Percentiles rank a stretch among this genome's conserved stretches.
phyloP scores from a whole-genome alignment of 164 flowering plant species.

The Hamamelis virginiana region DNA sequence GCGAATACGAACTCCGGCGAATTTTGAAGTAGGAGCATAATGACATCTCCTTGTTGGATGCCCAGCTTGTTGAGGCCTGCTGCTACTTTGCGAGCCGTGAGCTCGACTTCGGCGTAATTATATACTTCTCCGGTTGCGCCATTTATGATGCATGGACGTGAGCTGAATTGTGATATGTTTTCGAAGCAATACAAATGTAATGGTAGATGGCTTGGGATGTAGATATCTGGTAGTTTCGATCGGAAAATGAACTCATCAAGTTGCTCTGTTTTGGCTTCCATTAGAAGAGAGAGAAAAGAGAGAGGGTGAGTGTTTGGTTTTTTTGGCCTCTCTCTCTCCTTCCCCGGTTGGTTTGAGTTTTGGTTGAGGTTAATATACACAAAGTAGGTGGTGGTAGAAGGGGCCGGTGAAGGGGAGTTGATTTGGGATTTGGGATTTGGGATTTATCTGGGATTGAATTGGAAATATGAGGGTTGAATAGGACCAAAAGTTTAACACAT shows the following conservation, averaged over 20 bases:
- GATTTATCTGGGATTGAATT: not conserved
- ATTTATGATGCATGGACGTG: conserved; percentile 69
- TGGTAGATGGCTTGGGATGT: conserved; percentile 77
- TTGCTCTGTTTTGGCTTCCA: conserved; percentile 1
- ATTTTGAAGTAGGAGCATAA: conserved; percentile 85
- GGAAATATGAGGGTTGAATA: not conserved
- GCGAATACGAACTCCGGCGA: conserved; percentile 74
- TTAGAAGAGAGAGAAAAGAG: not conserved
- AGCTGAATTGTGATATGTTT: conserved; percentile 42
- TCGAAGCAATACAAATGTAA: conserved; percentile 81
- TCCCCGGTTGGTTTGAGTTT: conserved; percentile 19
- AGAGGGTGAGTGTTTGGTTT: conserved; percentile 20
- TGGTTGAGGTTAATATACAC: conserved; percentile 19
- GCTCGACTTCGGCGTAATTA: conserved; percentile 68
- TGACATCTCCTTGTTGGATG: conserved; percentile 54
- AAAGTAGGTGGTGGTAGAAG: conserved; percentile 18
- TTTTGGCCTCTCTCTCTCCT: not conserved
- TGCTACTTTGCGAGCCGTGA: conserved; percentile 53
- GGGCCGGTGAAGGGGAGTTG: conserved; percentile 16
- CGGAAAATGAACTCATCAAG: conserved; percentile 57
- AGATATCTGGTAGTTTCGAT: conserved; percentile 84
- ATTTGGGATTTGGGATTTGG: not conserved
- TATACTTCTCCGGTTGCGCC: conserved; percentile 52
- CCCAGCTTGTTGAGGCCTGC: conserved; percentile 64
- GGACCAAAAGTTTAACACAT: not conserved